phyloP scores from a whole-genome alignment of 2,329 filamentous ascomycete genomes.

The Coniochaeta sp. region DNA sequence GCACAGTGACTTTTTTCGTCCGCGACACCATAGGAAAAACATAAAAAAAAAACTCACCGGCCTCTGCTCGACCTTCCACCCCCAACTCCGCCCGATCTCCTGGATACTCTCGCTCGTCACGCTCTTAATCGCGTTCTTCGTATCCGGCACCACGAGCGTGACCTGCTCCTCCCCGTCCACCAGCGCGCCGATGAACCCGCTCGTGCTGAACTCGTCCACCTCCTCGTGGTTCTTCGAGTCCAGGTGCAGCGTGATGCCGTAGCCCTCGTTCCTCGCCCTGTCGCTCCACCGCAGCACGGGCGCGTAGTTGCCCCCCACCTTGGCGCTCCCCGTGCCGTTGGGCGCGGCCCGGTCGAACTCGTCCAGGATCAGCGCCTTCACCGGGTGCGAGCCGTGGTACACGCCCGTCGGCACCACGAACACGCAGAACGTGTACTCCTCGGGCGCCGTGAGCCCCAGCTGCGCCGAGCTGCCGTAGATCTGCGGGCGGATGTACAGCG shows the following conservation, averaged over 20 bases:
- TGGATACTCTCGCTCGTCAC: conserved; percentile 77
- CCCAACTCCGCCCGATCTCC: conserved; percentile 67
- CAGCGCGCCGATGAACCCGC: conserved; percentile 79
- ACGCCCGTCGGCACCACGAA: conserved; percentile 89
- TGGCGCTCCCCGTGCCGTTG: conserved; percentile 82
- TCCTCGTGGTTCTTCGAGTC: conserved; percentile 79
- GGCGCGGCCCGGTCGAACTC: conserved; percentile 93
- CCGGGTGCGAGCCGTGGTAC: conserved; percentile 84
- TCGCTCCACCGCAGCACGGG: conserved; percentile 86
- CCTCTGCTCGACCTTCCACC: conserved; percentile 77
- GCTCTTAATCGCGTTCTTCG: conserved; percentile 77
- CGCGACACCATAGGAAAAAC: background rate
- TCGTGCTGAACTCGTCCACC: conserved; percentile 94
- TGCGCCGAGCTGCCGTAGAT: conserved; percentile 84
- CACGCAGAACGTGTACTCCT: conserved; percentile 87
- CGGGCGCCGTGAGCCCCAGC: conserved; percentile 76
- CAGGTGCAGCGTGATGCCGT: conserved; percentile 88
- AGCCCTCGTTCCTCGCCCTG: conserved; percentile 69
- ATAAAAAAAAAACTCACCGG: conserved; percentile 37
- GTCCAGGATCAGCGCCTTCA: conserved; percentile 82
- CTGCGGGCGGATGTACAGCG: conserved; percentile 87
- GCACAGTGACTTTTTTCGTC: background rate
- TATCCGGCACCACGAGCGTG: conserved; percentile 81
- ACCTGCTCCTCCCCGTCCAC: conserved; percentile 49
- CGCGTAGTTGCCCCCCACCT: conserved; percentile 93